Conservation (phyloP, 257 asterid genomes). For the Primulina tabacum region DNA sequence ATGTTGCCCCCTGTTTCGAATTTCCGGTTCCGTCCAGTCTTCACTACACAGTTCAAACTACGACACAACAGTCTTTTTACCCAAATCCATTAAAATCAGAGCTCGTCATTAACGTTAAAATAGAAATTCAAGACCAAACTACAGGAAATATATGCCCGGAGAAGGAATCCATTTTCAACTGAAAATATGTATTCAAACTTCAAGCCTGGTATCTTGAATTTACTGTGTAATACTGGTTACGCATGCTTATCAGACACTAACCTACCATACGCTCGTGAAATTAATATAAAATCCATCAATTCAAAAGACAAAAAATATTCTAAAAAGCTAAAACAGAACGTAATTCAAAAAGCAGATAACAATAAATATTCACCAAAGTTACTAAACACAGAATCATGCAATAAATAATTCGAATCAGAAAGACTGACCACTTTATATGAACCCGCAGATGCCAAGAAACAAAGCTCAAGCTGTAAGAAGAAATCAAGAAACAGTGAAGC, state of each 20-base stretch:
- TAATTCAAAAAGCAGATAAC: neutral
- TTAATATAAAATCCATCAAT: neutral
- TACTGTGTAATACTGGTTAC: too few species aligned
- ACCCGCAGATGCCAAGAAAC: slow-evolving; percentile 28
- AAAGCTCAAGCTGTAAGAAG: slow-evolving; percentile 22
- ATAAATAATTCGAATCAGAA: slow-evolving; percentile 14
- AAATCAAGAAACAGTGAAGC: slow-evolving; percentile 21
- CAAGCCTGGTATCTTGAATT: slow-evolving; percentile 2
- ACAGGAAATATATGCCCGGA: neutral
- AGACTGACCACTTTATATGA: slow-evolving; percentile 29
- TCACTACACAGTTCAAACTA: neutral
- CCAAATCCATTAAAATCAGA: neutral
- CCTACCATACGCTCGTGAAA: slow-evolving; percentile 10
- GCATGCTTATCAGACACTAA: neutral
- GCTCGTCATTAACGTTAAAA: neutral
- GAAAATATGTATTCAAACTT: slow-evolving; percentile 4
- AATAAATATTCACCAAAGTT: neutral
- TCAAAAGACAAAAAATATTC: slow-evolving; percentile 9
- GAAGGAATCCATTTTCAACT: neutral
- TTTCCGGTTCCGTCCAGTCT: neutral
- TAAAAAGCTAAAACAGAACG: slow-evolving; percentile 11
- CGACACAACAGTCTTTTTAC: neutral
- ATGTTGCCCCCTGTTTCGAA: neutral
- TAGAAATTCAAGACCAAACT: neutral
- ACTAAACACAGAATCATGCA: neutral